phyloP scores from a whole-genome alignment of 495 filamentous ascomycete species.

The Trichoderma orchidacearum region DNA sequence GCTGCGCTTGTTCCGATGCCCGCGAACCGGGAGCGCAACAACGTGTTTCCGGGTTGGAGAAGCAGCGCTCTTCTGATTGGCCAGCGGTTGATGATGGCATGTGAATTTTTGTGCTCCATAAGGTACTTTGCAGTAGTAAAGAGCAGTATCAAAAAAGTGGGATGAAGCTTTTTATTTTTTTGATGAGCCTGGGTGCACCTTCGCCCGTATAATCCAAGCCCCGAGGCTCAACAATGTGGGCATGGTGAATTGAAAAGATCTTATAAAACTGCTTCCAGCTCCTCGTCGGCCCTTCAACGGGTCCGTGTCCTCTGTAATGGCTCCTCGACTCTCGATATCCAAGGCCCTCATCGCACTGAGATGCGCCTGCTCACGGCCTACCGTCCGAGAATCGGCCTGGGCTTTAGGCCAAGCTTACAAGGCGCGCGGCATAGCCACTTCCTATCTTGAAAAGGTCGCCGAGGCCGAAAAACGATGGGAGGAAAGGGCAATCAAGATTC shows the following conservation, averaged over 20 bases:
- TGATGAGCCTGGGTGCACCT: not conserved
- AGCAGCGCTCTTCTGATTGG: conserved; percentile 7
- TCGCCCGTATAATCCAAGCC: not conserved
- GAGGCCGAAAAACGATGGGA: conserved; percentile 47
- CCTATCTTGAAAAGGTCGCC: conserved; percentile 32
- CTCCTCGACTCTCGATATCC: not conserved
- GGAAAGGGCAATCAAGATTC: conserved; percentile 38
- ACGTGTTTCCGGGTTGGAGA: not conserved
- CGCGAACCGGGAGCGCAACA: conserved; percentile 1
- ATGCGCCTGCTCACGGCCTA: not conserved
- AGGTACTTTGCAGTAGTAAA: no score
- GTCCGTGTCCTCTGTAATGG: not conserved
- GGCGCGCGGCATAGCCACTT: not conserved
- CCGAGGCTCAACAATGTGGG: not conserved
- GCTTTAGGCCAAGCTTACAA: not conserved
- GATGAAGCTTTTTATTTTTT: conserved; percentile 3
- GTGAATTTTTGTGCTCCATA: not conserved
- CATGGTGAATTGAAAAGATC: not conserved
- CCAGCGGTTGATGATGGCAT: not conserved
- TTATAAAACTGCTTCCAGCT: not conserved
- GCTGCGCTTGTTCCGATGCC: conserved; percentile 2
- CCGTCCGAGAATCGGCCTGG: not conserved
- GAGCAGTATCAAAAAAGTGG: not conserved
- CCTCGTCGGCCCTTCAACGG: not conserved
- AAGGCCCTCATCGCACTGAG: not conserved